Evolutionary conservation across 2,329 filamentous ascomycete genomes (phyloP).

Genomic region (Apiospora saccharicola): DNA sequence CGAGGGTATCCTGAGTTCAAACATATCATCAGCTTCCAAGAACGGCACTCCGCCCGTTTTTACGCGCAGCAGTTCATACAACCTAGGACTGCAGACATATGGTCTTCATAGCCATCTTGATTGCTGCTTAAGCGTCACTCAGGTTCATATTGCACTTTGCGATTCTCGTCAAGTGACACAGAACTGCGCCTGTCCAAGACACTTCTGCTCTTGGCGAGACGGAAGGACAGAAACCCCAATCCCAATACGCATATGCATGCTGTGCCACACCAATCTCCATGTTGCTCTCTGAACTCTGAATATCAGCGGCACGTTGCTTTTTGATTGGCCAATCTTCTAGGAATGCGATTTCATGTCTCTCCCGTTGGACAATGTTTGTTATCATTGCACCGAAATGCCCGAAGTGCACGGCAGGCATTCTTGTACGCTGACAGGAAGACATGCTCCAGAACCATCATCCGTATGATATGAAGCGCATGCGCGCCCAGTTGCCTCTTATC

Average conservation of each 20-base stretch:
- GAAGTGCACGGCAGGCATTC: neutral
- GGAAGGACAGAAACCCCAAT: neutral
- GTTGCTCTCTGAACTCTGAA: neutral
- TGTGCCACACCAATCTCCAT: slow-evolving; percentile 1
- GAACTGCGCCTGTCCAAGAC: neutral
- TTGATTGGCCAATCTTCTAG: slow-evolving; percentile 2
- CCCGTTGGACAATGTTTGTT: neutral
- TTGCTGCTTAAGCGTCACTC: neutral
- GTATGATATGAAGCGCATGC: neutral
- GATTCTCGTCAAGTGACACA: neutral
- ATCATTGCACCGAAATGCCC: slow-evolving; percentile 11
- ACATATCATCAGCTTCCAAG: neutral
- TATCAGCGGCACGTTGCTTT: neutral
- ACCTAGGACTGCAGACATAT: neutral
- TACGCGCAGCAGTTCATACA: neutral
- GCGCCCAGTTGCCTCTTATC: neutral
- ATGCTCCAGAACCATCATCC: neutral
- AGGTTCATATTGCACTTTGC: neutral
- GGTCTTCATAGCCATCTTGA: neutral
- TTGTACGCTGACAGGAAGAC: neutral
- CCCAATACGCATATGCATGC: neutral
- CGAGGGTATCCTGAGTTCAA: neutral
- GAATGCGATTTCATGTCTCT: neutral
- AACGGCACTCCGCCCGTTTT: neutral
- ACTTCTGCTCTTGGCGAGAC: neutral